Evolutionary conservation across 257 asterid genomes (phyloP).

Genomic region (Jacaranda mimosifolia): DNA sequence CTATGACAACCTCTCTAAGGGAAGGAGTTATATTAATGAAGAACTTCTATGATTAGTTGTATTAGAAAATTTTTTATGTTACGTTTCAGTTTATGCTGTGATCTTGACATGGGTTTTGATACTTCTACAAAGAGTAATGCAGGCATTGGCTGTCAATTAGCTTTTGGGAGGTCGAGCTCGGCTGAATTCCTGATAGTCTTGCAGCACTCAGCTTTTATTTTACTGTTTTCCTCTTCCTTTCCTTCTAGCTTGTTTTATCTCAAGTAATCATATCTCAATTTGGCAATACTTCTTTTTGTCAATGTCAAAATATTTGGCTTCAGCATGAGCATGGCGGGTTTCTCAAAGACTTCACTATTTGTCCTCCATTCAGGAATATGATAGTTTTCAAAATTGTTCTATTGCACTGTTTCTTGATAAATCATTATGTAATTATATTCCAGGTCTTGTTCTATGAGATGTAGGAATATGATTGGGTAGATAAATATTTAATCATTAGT

Average conservation of each 20-base stretch:
- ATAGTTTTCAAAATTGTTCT: not conserved
- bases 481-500: slow-evolving; percentile 1
- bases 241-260: not conserved
- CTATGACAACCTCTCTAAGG: not conserved
- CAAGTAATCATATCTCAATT: not conserved
- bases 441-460: not conserved
- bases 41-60: slow-evolving; percentile 5
- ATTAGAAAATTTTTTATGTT: not conserved
- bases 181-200: not conserved
- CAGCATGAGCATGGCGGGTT: slow-evolving; percentile 11
- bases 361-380: slow-evolving; percentile 3
- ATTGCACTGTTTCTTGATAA: not conserved
- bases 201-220: slow-evolving; percentile 7
- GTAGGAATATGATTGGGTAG: not conserved
- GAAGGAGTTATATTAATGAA: not conserved
- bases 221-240: not conserved
- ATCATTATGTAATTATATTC: not conserved
- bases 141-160: not conserved
- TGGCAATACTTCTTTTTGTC: not conserved
- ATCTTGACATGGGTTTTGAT: not conserved
- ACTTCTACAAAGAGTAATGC: not conserved
- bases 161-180: not conserved
- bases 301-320: not conserved
- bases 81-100: not conserved
- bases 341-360: not conserved